Evolutionary conservation across 2,329 filamentous ascomycete species (phyloP), one percentile per base, ranked within the genome.

Genomic region (Cylindrodendrum hubeiense): DNA sequence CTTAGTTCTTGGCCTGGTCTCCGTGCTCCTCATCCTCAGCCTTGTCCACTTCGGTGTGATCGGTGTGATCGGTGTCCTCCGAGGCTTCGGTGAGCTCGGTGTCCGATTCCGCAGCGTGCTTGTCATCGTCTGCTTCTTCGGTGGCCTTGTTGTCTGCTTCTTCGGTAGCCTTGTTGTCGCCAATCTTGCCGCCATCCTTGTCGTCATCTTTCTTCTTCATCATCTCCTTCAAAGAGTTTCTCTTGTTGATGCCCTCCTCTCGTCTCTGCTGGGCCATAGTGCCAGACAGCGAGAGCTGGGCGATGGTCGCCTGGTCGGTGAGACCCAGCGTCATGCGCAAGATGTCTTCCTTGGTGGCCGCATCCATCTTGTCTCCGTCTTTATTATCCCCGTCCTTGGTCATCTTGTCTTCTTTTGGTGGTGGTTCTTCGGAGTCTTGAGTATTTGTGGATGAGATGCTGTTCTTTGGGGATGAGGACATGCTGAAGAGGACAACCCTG

Each of bases 241-340:
- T 30, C 7, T 30, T 30, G 28, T 8, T 30, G 9, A 12, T 30
- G 28, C 28, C 12, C 7, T 19, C 53, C 53, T 62, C 50, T 17
- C 70, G 53, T 26, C 67, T 72, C 28, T 55, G 51, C 51, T 68
- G 70, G 22, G 70, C 70, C 41, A 67, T 44, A 22, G 50, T 63
- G 3, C 63, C 70, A 8, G 59, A 46, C 26, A 61, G 49, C 0
- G 65, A 65, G 15, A 72, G 70, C 6, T 61, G 66, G 41, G 65
- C 63, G 21, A 71, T 72, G 19, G 69, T 72, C 22, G 24, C 37
- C 41, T 72, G 70, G 55, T 72, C 30, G 13, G 70, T 71, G 17
- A 72, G 67, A 21, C 60, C 33, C 3, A 28, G 15, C 4, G 70
- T 72, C 70, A 72, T 72, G 12, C 70, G 69, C 3, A 63, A 51